These are phyloP conservation scores for Penicillium sp. DNA, from an alignment of 2,329 filamentous ascomycete species.

Conservation along the genomic window DNA sequence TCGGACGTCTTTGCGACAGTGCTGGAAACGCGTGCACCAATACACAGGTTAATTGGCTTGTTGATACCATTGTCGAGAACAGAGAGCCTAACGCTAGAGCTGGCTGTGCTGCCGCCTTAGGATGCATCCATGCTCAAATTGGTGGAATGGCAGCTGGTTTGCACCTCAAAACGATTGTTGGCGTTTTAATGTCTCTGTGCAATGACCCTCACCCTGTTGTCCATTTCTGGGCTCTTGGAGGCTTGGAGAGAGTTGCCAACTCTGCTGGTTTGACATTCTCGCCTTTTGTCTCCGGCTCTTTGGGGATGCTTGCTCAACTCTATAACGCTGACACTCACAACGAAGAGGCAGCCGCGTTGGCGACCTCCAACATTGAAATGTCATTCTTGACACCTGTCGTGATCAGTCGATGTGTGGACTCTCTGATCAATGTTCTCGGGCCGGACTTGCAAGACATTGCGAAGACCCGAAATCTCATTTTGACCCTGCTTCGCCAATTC, in stretches of 20 bases:
- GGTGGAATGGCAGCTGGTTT: conserved; percentile 97
- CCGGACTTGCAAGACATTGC: conserved; percentile 90
- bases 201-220: conserved; percentile 94
- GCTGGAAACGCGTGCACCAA: conserved; percentile 89
- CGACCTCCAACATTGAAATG: conserved; percentile 87
- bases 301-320: conserved; percentile 91
- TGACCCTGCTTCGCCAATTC: conserved; percentile 82
- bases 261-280: conserved; percentile 92
- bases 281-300: conserved; percentile 80
- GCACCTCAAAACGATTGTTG: conserved; percentile 95
- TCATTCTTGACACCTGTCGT: conserved; percentile 79
- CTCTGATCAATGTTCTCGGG: conserved; percentile 93
- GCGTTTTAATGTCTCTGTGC: conserved; percentile 95
- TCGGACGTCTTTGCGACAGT: conserved; percentile 79
- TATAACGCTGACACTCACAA: conserved; percentile 93
- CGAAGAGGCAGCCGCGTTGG: conserved; percentile 72
- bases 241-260: conserved; percentile 80
- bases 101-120: conserved; percentile 89
- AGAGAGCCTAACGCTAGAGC: conserved; percentile 89
- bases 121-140: conserved; percentile 90
- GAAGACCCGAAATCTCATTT: conserved; percentile 87
- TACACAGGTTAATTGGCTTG: conserved; percentile 82
- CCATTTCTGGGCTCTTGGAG: conserved; percentile 94
- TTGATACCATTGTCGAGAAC: conserved; percentile 92
- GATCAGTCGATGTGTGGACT: conserved; percentile 85